Base-by-base conservation (phyloP, 257 asterid genomes). In the Solanum pinnatisectum region DNA sequence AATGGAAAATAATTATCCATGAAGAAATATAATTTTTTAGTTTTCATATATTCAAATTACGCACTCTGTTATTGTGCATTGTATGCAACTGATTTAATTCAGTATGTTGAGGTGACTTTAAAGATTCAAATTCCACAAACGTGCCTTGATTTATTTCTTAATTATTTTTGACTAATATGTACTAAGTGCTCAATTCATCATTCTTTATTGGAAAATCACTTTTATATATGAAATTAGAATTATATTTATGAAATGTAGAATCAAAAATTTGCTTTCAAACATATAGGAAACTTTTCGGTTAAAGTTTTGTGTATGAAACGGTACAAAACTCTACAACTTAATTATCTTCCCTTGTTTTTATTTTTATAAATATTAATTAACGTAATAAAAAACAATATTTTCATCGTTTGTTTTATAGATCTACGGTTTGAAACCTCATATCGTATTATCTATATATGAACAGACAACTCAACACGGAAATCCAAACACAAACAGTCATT, bases 371-470 rank as follows among this genome's bases (percentile, higher is more conserved):
- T 39, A 39, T 9, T 10, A 36, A 22, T 36, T 77, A 40, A 39
- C n/a, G 59, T 11, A 77, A 77, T n/a, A 40, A 11, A 12, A 2
- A n/a, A 40, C 14, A 23, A 12, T 39, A n/a, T 40, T 40, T 65
- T 36, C 73, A 14, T 44, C 40, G 6, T 40, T 39, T 86, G 49
- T 23, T 10, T 32, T 73, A n/a, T 37, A 33, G 65, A 30, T 86
- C 87, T 73, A 79, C 89, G 89, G 85, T 90, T 78, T 27, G 23
- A 85, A 90, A 90, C 86, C 65, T 85, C 90, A 90, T 78, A 81
- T 86, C 49, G 59, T 71, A 68, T 86, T 86, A 77, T 77, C 84
- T 59, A 12, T 12, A 40, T 40, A 0, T 35, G 59, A 76, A 39
- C 33, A 76, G 27, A 23, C 83, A 52, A 37, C 5, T 39, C 11